These are phyloP conservation scores for Lactuca sativa DNA, from an alignment of 129 eudicot species.

Conservation along the genomic window DNA sequence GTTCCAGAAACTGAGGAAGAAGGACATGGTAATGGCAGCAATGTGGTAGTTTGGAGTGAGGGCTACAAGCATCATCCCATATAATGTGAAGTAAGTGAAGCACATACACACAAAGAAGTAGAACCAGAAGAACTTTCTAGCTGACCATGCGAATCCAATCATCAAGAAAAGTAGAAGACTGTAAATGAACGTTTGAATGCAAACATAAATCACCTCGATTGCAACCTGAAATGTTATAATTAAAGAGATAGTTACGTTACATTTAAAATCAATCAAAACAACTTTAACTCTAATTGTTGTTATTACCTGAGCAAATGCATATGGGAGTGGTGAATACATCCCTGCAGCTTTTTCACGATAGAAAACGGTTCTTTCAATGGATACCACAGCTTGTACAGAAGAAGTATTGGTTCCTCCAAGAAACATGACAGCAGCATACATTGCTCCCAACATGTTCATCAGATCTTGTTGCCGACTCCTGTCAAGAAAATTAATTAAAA, in stretches of 20 bases:
- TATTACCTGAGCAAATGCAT: conserved; percentile 58
- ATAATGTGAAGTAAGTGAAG: conserved; percentile 52
- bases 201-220: conserved; percentile 52
- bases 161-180: conserved; percentile 50
- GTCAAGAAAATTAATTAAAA: conserved; percentile 8
- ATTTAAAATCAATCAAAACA: background rate
- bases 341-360: conserved; percentile 68
- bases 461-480: conserved; percentile 57
- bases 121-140: conserved; percentile 52
- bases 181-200: conserved; percentile 49
- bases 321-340: conserved; percentile 61
- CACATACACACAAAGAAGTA: conserved; percentile 45
- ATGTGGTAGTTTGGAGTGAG: conserved; percentile 57
- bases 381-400: conserved; percentile 48
- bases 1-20: conserved; percentile 66
- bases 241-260: background rate
- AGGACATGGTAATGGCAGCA: conserved; percentile 63
- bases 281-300: background rate
- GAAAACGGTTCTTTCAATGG: conserved; percentile 48
- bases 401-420: conserved; percentile 60
- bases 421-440: conserved; percentile 58
- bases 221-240: conserved; percentile 44
- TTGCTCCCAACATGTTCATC: conserved; percentile 47
- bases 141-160: conserved; percentile 65
- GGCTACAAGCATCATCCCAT: conserved; percentile 79